Conservation (phyloP, 306 rosid genomes). For the Castanopsis chinensis region DNA sequence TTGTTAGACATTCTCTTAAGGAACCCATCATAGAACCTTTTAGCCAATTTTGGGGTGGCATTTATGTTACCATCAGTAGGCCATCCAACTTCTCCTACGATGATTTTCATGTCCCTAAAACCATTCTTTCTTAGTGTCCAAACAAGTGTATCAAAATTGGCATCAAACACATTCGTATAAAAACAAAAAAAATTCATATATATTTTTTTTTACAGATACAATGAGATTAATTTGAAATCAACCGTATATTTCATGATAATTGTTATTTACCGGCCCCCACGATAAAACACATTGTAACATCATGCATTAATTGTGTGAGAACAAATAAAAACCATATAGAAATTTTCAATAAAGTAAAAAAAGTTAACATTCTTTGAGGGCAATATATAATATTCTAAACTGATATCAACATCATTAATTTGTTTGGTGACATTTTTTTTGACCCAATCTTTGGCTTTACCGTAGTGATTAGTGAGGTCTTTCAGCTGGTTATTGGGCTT, state of each 20-base stretch:
- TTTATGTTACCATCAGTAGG: conserved; percentile 65
- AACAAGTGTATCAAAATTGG: conserved; percentile 61
- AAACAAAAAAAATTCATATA: no score
- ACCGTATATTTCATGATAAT: no score
- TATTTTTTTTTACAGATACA: no score
- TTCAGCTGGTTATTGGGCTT: conserved; percentile 61
- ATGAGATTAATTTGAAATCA: no score
- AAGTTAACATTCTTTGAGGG: neutral
- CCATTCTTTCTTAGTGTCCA: conserved; percentile 52
- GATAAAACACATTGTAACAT: no score
- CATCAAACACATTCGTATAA: conserved; percentile 69
- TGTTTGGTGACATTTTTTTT: conserved; percentile 53
- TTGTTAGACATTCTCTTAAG: conserved; percentile 45
- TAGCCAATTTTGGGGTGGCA: conserved; percentile 34
- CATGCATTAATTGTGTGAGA: no score
- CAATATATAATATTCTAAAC: conserved; percentile 22
- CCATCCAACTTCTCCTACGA: conserved; percentile 88
- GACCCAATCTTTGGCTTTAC: conserved; percentile 56
- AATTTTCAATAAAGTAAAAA: neutral
- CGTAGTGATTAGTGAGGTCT: conserved; percentile 17
- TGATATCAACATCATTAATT: conserved; percentile 46
- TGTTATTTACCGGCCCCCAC: no score
- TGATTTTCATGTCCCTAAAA: conserved; percentile 32
- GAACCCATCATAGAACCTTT: conserved; percentile 60
- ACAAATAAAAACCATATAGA: no score